phyloP scores from a whole-genome alignment of 257 asterid species.

The Solanum medicagineum region DNA sequence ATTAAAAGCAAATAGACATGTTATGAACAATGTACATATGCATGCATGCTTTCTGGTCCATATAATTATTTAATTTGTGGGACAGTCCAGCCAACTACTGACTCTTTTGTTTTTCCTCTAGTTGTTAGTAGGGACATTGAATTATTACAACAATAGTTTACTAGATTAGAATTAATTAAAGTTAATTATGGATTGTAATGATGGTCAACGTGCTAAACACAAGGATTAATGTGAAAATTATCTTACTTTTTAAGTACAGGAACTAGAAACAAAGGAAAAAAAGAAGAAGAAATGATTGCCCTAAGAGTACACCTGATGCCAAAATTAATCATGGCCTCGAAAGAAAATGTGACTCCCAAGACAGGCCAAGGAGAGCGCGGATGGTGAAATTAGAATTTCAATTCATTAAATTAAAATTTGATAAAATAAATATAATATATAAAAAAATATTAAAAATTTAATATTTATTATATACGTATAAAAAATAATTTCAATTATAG shows the following conservation, averaged over 20 bases:
- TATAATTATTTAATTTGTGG: neutral
- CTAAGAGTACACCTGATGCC: neutral
- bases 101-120: neutral
- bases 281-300: neutral
- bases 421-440: no score
- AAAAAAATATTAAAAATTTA: no score
- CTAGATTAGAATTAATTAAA: neutral
- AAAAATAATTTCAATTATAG: no score
- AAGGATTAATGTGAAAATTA: neutral
- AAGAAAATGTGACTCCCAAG: neutral
- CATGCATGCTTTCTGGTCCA: neutral
- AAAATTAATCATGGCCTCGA: neutral
- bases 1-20: neutral
- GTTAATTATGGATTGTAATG: neutral
- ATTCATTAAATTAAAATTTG: no score
- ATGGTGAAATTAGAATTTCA: no score
- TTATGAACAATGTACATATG: neutral
- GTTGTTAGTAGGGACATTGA: neutral
- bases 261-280: neutral
- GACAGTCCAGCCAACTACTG: neutral
- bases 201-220: neutral
- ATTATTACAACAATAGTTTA: neutral
- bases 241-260: neutral
- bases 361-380: rapidly evolving
- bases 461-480: no score